Conservation (phyloP, 2,329 filamentous ascomycete species). For the Sclerotinia glacialis region DNA sequence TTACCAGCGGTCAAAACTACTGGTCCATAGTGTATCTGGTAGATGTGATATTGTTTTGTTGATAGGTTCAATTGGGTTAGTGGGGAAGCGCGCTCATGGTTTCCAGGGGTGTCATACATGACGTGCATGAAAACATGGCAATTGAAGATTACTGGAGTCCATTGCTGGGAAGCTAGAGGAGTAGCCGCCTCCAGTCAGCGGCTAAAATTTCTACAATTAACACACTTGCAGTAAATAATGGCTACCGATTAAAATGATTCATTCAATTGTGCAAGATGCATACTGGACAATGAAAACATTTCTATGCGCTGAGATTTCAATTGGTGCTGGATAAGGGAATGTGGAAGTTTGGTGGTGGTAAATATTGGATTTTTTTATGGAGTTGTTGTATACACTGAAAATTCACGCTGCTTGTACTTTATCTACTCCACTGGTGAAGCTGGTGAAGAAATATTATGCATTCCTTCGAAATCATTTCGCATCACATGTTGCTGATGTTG, state of each 20-base stretch:
- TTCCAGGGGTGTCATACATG: constrained; percentile 18
- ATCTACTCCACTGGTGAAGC: not conserved
- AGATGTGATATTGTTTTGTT: constrained; percentile 17
- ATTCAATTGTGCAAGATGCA: constrained; percentile 15
- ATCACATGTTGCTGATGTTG: not conserved
- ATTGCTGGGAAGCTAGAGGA: constrained; percentile 1
- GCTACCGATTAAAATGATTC: not conserved
- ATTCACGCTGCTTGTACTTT: not conserved
- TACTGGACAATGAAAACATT: not conserved
- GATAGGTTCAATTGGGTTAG: constrained; percentile 18
- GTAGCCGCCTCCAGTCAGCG: constrained; percentile 19
- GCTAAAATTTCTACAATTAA: constrained; percentile 1
- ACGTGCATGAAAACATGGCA: constrained; percentile 22
- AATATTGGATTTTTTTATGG: constrained; percentile 6
- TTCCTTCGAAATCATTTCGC: not conserved
- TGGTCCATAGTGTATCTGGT: constrained; percentile 1
- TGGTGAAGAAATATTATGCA: not conserved
- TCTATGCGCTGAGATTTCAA: constrained; percentile 8
- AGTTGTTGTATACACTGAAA: not conserved
- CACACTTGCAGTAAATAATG: constrained; percentile 5
- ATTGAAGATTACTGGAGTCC: constrained; percentile 16
- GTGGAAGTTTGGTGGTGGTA: not conserved
- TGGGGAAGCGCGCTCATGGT: constrained; percentile 21
- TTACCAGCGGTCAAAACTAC: not conserved
- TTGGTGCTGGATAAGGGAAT: constrained; percentile 9